phyloP scores from a whole-genome alignment of 768 basidiomycete genomes.

The Mycena olivaceomarginata region DNA sequence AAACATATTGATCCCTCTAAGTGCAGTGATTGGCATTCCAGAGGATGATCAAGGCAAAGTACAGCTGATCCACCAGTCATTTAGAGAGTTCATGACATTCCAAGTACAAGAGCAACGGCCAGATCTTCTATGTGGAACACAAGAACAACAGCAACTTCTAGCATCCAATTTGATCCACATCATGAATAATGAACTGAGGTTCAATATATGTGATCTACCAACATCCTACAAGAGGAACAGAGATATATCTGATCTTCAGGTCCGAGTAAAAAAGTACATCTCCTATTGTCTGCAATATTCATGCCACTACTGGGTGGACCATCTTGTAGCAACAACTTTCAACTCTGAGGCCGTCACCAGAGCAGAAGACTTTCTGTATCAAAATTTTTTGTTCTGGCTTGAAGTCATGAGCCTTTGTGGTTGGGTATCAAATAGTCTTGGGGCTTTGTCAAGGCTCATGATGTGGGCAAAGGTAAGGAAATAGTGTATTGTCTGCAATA shows the following conservation, averaged over 20 bases:
- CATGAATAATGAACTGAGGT: conserved; percentile 16
- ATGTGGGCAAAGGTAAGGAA: neutral
- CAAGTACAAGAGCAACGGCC: neutral
- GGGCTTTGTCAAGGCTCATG: neutral
- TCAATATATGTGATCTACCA: conserved; percentile 30
- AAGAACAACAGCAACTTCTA: neutral
- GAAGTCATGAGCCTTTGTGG: conserved; percentile 14
- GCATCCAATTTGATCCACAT: neutral
- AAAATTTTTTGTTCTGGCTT: conserved; percentile 33
- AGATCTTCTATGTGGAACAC: neutral
- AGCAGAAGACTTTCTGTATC: conserved; percentile 20
- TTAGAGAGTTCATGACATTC: conserved; percentile 17
- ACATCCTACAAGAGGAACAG: conserved; percentile 21
- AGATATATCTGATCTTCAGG: conserved; percentile 17
- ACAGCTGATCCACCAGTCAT: neutral
- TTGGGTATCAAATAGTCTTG: neutral
- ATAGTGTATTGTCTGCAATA: neutral
- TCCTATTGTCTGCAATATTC: conserved; percentile 30
- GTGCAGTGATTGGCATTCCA: too few species aligned
- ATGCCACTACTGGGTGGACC: conserved; percentile 37
- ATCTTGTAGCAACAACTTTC: conserved; percentile 14
- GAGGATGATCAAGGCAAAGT: neutral
- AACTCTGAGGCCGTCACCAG: neutral
- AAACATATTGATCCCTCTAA: neutral
- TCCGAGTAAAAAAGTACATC: conserved; percentile 20